These are phyloP conservation scores for Eucalyptus pumila DNA, from an alignment of 345 rosid species.

Conservation along the genomic window DNA sequence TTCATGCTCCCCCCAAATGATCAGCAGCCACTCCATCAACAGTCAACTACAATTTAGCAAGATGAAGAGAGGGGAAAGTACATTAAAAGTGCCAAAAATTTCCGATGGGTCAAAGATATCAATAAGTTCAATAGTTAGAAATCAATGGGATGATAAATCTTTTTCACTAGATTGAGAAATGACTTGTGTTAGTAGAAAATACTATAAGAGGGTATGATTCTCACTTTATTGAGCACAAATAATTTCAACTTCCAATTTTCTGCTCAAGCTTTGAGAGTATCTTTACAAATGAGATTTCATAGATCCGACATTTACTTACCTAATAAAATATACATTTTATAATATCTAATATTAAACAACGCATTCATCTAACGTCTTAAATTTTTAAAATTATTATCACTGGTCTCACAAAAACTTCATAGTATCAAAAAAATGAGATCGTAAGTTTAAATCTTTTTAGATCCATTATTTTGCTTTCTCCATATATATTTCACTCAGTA, in stretches of 20 bases:
- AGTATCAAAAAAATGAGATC: accelerated
- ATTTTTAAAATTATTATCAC: accelerated
- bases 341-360: no score
- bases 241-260: background rate
- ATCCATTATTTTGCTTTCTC: background rate
- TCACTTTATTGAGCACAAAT: background rate
- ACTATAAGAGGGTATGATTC: background rate
- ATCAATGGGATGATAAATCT: background rate
- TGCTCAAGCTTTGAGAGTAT: background rate
- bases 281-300: background rate
- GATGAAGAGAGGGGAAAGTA: background rate
- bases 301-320: background rate
- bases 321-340: background rate
- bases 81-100: no score
- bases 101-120: background rate
- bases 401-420: background rate
- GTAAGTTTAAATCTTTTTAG: background rate
- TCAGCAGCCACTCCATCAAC: slow-evolving; percentile 40
- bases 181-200: background rate
- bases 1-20: slow-evolving; percentile 83
- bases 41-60: background rate
- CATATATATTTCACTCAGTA: background rate
- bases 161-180: background rate
- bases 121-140: background rate
- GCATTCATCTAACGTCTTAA: background rate